Conservation (phyloP, 352 stramenopile genomes). For the Elongisporangium anandrum region DNA sequence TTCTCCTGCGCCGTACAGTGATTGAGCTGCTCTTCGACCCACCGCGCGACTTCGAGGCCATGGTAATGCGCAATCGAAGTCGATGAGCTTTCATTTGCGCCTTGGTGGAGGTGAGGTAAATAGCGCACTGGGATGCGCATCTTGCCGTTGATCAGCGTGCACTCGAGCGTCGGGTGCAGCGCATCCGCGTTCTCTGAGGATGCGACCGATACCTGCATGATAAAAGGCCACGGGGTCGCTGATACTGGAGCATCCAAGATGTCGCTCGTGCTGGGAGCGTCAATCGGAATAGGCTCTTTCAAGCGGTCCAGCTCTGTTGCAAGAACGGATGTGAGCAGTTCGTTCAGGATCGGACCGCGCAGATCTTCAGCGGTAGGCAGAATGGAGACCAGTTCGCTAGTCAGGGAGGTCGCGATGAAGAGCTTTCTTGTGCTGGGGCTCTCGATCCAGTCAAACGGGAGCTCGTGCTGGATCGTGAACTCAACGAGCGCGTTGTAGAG, state of each 20-base stretch:
- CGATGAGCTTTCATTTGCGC: not conserved
- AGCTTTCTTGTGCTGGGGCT: conserved; percentile 45
- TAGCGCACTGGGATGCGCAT: conserved; percentile 14
- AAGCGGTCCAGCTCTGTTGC: conserved; percentile 27
- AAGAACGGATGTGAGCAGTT: conserved; percentile 26
- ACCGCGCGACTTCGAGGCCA: conserved; percentile 50
- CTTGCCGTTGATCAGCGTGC: conserved; percentile 32
- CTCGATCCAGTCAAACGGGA: conserved; percentile 69
- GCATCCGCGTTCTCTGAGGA: not conserved
- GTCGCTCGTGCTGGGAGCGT: not conserved
- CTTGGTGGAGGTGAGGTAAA: not conserved
- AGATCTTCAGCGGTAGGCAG: conserved; percentile 31
- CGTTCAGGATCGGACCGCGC: conserved; percentile 35
- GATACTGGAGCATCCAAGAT: not conserved
- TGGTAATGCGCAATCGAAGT: conserved; percentile 25
- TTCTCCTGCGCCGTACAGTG: conserved; percentile 21
- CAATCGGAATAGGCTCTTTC: conserved; percentile 25
- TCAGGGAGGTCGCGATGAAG: conserved; percentile 10
- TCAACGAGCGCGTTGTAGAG: conserved; percentile 41
- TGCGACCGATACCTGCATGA: conserved; percentile 27
- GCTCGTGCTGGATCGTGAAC: conserved; percentile 51
- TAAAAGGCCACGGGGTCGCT: conserved; percentile 20
- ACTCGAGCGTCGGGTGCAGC: conserved; percentile 20
- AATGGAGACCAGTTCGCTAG: conserved; percentile 4
- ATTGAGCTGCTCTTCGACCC: conserved; percentile 33